phyloP scores from a whole-genome alignment of 1,284 basidiomycete genomes.

The Testicularia cyperi region DNA sequence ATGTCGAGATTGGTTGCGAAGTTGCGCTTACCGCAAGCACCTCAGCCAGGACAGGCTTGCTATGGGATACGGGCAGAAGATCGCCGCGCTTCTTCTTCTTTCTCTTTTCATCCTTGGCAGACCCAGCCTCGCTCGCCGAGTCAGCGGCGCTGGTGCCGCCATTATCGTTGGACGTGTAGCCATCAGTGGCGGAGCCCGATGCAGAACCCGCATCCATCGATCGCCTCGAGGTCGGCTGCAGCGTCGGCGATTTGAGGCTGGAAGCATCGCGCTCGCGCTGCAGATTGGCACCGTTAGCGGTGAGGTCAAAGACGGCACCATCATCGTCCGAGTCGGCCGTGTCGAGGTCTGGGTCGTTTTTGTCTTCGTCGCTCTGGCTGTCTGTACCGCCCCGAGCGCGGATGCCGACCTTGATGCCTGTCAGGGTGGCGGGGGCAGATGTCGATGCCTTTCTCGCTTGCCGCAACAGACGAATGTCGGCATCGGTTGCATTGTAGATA shows the following conservation, averaged over 20 bases:
- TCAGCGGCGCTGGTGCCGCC: slow-evolving; percentile 8
- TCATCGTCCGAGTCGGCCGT: slow-evolving; percentile 30
- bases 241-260: no score
- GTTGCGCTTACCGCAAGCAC: slow-evolving; percentile 41
- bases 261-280: background rate
- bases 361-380: slow-evolving; percentile 42
- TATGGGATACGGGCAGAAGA: slow-evolving; percentile 47
- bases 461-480: slow-evolving; percentile 75
- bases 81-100: slow-evolving; percentile 67
- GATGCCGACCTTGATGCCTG: slow-evolving; percentile 75
- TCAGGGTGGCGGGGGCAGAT: slow-evolving; percentile 77
- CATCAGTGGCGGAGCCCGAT: slow-evolving; percentile 8
- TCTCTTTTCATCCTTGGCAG: slow-evolving; percentile 64
- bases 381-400: slow-evolving; percentile 47
- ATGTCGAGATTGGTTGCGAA: slow-evolving; percentile 15
- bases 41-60: slow-evolving; percentile 56
- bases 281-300: slow-evolving; percentile 1
- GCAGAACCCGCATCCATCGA: slow-evolving; percentile 11
- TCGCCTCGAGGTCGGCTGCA: no score
- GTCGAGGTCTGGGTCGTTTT: slow-evolving; percentile 22
- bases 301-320: slow-evolving; percentile 12
- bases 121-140: no score
- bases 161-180: slow-evolving; percentile 9
- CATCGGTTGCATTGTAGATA: slow-evolving; percentile 75
- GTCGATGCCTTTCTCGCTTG: slow-evolving; percentile 73